Conservation (phyloP, 2,329 filamentous ascomycete genomes). For the Alternaria arbusti region DNA sequence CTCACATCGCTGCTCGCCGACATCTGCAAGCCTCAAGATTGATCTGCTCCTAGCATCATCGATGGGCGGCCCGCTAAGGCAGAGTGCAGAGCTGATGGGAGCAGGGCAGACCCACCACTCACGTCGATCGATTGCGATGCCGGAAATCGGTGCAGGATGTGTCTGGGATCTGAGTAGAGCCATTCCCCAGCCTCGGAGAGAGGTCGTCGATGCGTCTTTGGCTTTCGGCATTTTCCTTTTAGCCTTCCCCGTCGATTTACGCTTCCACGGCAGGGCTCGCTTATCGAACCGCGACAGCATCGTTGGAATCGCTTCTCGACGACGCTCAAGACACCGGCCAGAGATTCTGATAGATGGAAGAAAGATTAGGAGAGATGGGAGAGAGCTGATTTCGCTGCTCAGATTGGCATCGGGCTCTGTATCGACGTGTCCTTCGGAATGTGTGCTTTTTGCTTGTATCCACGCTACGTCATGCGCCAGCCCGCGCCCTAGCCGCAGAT, state of each 20-base stretch:
- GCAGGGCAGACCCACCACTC: neutral
- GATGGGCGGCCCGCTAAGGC: constrained; percentile 5
- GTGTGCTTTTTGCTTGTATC: constrained; percentile 2
- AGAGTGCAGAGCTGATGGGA: constrained; percentile 1
- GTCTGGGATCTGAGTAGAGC: neutral
- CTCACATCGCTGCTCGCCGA: constrained; percentile 2
- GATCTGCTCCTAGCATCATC: constrained; percentile 11
- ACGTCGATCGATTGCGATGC: neutral
- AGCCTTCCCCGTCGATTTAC: neutral
- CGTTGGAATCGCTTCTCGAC: neutral
- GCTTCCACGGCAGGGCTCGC: neutral
- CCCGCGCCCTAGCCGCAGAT: constrained; percentile 3
- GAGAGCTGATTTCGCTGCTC: neutral
- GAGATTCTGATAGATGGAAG: neutral
- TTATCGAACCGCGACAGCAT: constrained; percentile 1
- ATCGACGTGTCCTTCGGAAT: neutral
- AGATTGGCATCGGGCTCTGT: neutral
- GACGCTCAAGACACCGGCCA: neutral
- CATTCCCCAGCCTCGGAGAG: neutral
- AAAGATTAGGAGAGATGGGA: neutral
- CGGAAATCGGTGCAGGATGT: neutral
- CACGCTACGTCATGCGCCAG: constrained; percentile 5
- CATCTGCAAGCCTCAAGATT: constrained; percentile 1
- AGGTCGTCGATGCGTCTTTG: neutral
- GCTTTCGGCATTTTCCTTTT: neutral